Conservation (phyloP, 1,139 yeast species). For the Suhomyces choctaworum region DNA sequence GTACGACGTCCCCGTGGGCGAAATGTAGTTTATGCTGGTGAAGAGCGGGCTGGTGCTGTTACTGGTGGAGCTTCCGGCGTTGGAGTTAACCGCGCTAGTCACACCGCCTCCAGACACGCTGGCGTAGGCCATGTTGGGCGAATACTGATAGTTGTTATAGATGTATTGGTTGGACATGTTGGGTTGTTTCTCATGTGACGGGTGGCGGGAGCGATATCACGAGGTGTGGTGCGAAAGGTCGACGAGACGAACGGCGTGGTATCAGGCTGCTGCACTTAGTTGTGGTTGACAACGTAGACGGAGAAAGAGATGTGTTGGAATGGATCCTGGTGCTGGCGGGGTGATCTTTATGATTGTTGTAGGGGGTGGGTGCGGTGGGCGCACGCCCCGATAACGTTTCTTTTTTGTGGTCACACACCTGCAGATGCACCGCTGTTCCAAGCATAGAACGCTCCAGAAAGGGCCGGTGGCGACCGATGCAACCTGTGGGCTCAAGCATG, state of each 20-base stretch:
- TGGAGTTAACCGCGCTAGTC: background rate
- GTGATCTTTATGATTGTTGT: constrained; percentile 10
- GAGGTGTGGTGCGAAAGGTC: background rate
- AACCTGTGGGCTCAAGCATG: too few relatives aligned
- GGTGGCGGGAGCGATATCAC: background rate
- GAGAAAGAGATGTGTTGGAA: too few relatives aligned
- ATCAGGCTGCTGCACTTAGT: too few relatives aligned
- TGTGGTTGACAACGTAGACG: too few relatives aligned
- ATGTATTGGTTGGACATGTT: constrained; percentile 39
- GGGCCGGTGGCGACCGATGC: too few relatives aligned
- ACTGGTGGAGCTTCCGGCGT: constrained; percentile 10
- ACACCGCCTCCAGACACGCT: constrained; percentile 10
- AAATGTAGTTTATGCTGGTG: constrained; percentile 27
- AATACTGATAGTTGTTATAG: constrained; percentile 37
- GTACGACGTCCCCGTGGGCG: constrained; percentile 15
- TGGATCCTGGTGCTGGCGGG: constrained; percentile 6
- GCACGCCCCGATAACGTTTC: constrained; percentile 12
- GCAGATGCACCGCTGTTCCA: background rate
- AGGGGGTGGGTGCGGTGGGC: constrained; percentile 11
- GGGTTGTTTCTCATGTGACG: background rate
- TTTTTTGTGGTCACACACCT: constrained; percentile 9
- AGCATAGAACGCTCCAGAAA: background rate
- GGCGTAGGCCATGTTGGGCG: constrained; percentile 31
- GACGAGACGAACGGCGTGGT: background rate
- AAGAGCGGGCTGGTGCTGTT: constrained; percentile 32